Conservation (phyloP, 371 early-diverging fungal species). For the Chytridium lagenaria region DNA sequence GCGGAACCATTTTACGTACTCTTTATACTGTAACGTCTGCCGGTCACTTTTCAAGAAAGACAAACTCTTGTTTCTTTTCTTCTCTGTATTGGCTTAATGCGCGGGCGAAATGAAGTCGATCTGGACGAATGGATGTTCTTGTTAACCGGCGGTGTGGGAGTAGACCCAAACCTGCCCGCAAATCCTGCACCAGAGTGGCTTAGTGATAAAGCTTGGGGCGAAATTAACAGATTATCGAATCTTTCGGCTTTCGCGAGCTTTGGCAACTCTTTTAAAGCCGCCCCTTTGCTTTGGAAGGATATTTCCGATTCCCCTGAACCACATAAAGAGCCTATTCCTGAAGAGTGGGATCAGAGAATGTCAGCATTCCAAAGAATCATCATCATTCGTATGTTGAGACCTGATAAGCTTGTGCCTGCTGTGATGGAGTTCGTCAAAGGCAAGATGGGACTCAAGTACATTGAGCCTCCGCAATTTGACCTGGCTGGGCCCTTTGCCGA, state of each 20-base stretch:
- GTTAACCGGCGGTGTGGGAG: conserved; percentile 57
- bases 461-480: conserved; percentile 67
- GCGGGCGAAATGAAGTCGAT: conserved; percentile 56
- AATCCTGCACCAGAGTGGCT: conserved; percentile 61
- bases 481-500: conserved; percentile 57
- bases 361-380: conserved; percentile 56
- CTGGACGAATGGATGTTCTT: conserved; percentile 62
- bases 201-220: conserved; percentile 58
- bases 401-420: conserved; percentile 59
- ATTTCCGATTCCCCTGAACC: conserved; percentile 57
- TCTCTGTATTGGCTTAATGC: conserved; percentile 58
- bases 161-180: conserved; percentile 51
- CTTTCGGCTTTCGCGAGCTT: conserved; percentile 53
- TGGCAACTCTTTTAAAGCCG: conserved; percentile 37
- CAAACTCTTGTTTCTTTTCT: conserved; percentile 64
- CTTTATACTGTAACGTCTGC: conserved; percentile 63
- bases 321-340: conserved; percentile 46
- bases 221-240: conserved; percentile 49
- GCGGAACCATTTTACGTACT: conserved; percentile 60
- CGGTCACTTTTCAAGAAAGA: conserved; percentile 66
- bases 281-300: conserved; percentile 41
- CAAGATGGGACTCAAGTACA: conserved; percentile 59
- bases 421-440: conserved; percentile 60
- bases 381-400: conserved; percentile 53
- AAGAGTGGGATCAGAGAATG: conserved; percentile 55